Evolutionary conservation across 352 stramenopile species (phyloP).

Genomic region (Globisporangium nunn): DNA sequence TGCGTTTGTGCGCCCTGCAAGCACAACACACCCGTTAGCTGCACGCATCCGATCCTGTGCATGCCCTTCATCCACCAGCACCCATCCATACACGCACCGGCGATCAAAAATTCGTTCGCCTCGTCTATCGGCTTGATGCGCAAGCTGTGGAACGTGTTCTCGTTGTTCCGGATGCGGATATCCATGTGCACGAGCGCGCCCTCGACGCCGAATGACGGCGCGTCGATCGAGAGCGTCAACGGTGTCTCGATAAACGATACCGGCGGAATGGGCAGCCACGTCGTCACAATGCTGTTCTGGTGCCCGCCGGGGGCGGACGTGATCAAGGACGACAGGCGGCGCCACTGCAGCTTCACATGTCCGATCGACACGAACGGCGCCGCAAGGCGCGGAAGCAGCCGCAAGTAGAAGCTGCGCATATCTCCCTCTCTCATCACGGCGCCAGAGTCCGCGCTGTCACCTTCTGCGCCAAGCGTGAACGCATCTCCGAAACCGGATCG

Average conservation of each 20-base stretch:
- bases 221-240: conserved; percentile 55
- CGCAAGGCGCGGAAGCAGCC: conserved; percentile 34
- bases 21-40: background rate
- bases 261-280: conserved; percentile 51
- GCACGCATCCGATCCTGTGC: background rate
- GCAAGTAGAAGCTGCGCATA: conserved; percentile 51
- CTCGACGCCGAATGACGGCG: conserved; percentile 68
- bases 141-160: conserved; percentile 58
- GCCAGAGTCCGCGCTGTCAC: conserved; percentile 6
- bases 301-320: conserved; percentile 16
- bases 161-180: conserved; percentile 67
- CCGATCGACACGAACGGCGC: conserved; percentile 47
- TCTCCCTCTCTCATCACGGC: conserved; percentile 52
- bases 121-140: conserved; percentile 65
- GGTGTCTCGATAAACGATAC: conserved; percentile 66
- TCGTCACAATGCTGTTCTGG: conserved; percentile 52
- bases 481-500: conserved; percentile 36
- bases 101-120: conserved; percentile 69
- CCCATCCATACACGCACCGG: conserved; percentile 20
- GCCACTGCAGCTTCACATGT: conserved; percentile 53
- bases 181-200: conserved; percentile 47
- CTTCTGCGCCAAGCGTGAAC: conserved; percentile 1
- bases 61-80: too few species aligned
- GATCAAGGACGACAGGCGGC: conserved; percentile 47
- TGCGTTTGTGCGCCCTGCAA: conserved; percentile 50